Percentiles rank a stretch among this genome's conserved stretches.
Conservation (phyloP, 805 yeast species). For the Suhomyces xylopsoci region DNA sequence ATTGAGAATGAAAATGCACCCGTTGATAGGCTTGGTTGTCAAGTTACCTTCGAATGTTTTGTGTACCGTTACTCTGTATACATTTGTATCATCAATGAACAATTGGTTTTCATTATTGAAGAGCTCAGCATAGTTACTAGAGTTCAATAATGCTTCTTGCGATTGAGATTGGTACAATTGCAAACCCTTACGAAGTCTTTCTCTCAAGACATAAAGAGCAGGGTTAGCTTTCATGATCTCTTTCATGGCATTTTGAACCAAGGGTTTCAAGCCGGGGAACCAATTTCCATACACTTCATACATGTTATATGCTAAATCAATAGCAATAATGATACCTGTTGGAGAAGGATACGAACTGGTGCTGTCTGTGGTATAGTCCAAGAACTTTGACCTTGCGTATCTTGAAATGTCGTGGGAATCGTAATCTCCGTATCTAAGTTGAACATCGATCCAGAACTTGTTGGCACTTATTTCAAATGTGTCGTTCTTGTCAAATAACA, state of each 20-base stretch:
- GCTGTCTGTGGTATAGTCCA: constrained; percentile 89
- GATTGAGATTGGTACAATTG: constrained; percentile 93
- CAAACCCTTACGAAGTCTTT: constrained; percentile 88
- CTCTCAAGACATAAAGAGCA: constrained; percentile 85
- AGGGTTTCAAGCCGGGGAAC: constrained; percentile 91
- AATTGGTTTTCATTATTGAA: constrained; percentile 81
- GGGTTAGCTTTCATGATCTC: constrained; percentile 95
- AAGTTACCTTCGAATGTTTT: constrained; percentile 90
- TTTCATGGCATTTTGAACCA: constrained; percentile 87
- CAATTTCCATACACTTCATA: constrained; percentile 96
- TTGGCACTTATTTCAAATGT: constrained; percentile 53
- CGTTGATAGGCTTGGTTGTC: constrained; percentile 89
- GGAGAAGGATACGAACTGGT: constrained; percentile 86
- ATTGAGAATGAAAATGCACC: constrained; percentile 84
- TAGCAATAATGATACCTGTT: constrained; percentile 85
- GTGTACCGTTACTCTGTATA: constrained; percentile 88
- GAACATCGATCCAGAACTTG: constrained; percentile 94
- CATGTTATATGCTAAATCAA: constrained; percentile 93
- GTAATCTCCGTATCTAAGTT: constrained; percentile 92
- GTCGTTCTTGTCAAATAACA: constrained; percentile 70
- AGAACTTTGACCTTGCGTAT: constrained; percentile 85
- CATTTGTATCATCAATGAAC: constrained; percentile 91
- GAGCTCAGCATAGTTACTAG: constrained; percentile 85
- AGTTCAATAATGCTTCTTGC: constrained; percentile 84
- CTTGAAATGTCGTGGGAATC: constrained; percentile 96